Conservation (phyloP, 306 rosid genomes). For the Amphicarpaea edgeworthii region DNA sequence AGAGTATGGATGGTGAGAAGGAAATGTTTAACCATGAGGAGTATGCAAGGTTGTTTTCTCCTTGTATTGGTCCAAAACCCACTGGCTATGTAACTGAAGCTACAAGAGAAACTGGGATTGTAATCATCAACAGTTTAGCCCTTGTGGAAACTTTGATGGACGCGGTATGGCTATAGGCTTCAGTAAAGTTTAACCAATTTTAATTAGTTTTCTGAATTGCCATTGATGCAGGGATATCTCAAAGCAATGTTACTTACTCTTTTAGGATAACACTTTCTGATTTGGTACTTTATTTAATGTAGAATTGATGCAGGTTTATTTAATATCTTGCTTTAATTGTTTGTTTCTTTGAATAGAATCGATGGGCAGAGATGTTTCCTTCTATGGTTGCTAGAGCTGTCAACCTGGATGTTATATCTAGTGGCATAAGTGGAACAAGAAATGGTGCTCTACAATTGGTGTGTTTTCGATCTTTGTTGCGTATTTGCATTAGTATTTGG, state of each 20-base stretch:
- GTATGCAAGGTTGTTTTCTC: slow-evolving; percentile 64
- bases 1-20: slow-evolving; percentile 64
- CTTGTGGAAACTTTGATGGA: slow-evolving; percentile 92
- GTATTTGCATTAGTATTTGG: slow-evolving; percentile 10
- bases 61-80: slow-evolving; percentile 68
- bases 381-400: slow-evolving; percentile 74
- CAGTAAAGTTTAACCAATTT: slow-evolving; percentile 6
- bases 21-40: slow-evolving; percentile 76
- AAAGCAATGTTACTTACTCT: slow-evolving; percentile 15
- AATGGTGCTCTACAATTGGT: slow-evolving; percentile 86
- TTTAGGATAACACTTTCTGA: not conserved
- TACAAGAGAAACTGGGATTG: slow-evolving; percentile 70
- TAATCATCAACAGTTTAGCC: slow-evolving; percentile 71
- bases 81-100: slow-evolving; percentile 70
- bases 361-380: slow-evolving; percentile 88
- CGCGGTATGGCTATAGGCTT: slow-evolving; percentile 60
- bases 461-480: slow-evolving; percentile 34
- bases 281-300: slow-evolving; percentile 18
- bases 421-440: slow-evolving; percentile 74
- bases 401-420: slow-evolving; percentile 67
- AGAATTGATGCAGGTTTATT: slow-evolving; percentile 32
- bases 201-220: not conserved
- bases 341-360: slow-evolving; percentile 60
- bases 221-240: not conserved
- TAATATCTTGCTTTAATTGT: slow-evolving; percentile 35